Percentiles rank a stretch among this genome's conserved stretches.
Conservation (phyloP, 2,329 filamentous ascomycete genomes). For the Pseudogymnoascus sp. region DNA sequence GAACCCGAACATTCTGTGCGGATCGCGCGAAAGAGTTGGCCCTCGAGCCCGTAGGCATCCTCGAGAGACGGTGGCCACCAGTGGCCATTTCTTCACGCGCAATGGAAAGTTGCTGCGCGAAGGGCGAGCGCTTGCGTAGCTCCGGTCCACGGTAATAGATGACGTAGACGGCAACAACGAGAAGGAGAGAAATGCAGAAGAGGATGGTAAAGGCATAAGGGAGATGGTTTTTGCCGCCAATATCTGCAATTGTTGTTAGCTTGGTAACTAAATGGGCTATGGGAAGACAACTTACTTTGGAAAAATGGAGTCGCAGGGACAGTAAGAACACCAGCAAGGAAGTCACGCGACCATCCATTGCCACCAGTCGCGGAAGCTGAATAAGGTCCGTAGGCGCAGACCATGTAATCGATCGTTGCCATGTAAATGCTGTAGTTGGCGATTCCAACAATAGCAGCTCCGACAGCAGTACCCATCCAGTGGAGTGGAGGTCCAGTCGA, state of each 20-base stretch:
- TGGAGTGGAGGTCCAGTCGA: slow-evolving; percentile 55
- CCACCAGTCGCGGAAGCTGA: slow-evolving; percentile 68
- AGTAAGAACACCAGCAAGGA: slow-evolving; percentile 65
- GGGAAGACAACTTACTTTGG: slow-evolving; percentile 29
- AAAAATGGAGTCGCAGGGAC: slow-evolving; percentile 61
- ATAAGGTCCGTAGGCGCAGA: slow-evolving; percentile 66
- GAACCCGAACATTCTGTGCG: slow-evolving; percentile 22
- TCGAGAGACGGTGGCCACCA: slow-evolving; percentile 12
- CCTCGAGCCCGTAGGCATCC: slow-evolving; percentile 17
- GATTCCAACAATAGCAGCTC: slow-evolving; percentile 59
- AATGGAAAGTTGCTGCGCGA: slow-evolving; percentile 55
- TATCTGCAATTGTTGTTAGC: slow-evolving; percentile 33
- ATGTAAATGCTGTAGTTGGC: slow-evolving; percentile 68
- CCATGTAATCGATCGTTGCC: slow-evolving; percentile 73
- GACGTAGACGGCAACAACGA: slow-evolving; percentile 57
- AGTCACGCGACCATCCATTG: slow-evolving; percentile 67
- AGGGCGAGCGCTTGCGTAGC: slow-evolving; percentile 54
- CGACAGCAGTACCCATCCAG: slow-evolving; percentile 64
- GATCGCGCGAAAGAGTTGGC: slow-evolving; percentile 21
- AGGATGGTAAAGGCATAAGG: slow-evolving; percentile 58
- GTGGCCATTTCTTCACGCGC: slow-evolving; percentile 15
- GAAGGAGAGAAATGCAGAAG: slow-evolving; percentile 51
- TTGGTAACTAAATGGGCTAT: not conserved
- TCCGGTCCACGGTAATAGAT: slow-evolving; percentile 59
- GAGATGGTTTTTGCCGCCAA: slow-evolving; percentile 46